Evolutionary conservation across 352 stramenopile species (phyloP).

Genomic region (Aphanomyces invadans): DNA sequence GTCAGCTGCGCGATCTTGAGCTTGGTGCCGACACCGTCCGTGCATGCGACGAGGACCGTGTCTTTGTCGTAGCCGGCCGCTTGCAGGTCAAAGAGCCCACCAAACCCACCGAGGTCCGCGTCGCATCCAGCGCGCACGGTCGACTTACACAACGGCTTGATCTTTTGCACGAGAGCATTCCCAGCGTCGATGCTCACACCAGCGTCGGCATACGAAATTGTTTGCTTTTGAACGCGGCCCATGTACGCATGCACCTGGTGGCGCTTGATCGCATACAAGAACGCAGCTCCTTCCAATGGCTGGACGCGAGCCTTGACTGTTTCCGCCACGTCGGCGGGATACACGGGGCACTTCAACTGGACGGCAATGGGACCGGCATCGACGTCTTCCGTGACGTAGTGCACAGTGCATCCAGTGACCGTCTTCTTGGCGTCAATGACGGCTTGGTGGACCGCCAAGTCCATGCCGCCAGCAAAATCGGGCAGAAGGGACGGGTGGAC

Average conservation of each 20-base stretch:
- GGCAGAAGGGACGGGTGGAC: conserved; percentile 98
- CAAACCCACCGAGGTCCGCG: conserved; percentile 95
- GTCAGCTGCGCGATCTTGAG: conserved; percentile 83
- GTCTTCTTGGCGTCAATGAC: conserved; percentile 95
- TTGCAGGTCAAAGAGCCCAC: conserved; percentile 96
- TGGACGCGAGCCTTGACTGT: conserved; percentile 97
- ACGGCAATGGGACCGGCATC: conserved; percentile 97
- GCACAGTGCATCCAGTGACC: conserved; percentile 97
- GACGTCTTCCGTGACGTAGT: conserved; percentile 97
- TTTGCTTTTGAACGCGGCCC: conserved; percentile 38
- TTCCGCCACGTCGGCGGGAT: conserved; percentile 88
- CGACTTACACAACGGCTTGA: conserved; percentile 98
- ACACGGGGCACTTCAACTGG: conserved; percentile 91
- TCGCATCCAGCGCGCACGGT: conserved; percentile 94
- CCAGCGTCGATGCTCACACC: conserved; percentile 98
- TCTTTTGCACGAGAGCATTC: conserved; percentile 93
- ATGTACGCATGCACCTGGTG: conserved; percentile 59
- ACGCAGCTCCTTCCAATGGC: conserved; percentile 92
- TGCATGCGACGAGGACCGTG: conserved; percentile 96
- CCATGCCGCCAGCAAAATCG: conserved; percentile 99
- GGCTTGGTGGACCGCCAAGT: conserved; percentile 97
- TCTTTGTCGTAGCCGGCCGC: conserved; percentile 95
- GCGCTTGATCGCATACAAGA: conserved; percentile 74
- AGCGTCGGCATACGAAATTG: conserved; percentile 96
- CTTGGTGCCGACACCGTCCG: conserved; percentile 98